Base-by-base conservation (phyloP, 2,329 filamentous ascomycete species). In the Falciphora oryzae region DNA sequence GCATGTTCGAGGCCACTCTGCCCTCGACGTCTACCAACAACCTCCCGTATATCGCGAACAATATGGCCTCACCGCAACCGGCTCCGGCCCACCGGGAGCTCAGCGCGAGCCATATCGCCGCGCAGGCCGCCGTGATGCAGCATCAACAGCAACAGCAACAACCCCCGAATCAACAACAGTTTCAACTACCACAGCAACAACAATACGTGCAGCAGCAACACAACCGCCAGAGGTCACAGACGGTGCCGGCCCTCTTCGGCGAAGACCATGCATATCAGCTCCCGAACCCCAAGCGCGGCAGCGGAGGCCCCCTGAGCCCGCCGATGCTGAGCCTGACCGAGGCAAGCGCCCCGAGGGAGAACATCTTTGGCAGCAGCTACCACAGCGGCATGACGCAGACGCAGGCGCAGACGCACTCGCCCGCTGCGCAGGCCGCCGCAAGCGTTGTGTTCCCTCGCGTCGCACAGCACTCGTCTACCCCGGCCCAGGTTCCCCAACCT, bases 51-150 rank as follows among this genome's bases (percentile, higher is more conserved):
- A 72, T 82, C 66, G 62, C 56, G 3, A 75, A 77, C 73, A 75
- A 78, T 73, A 77, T 82, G 75, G 76, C 67, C 64, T 50, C 70
- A 66, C 61, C 70, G 70, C 62, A 58, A 11, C 18, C 71, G 71
- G 57, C 73, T 58, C 68, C 75, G 16, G 68, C 67, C 53, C 71
- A 69, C 53, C 73, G 74, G 53, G 74, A 79, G 31, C 75, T 85
- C 67, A 82, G 83, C 1, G 86, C 90, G n/a, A 92, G 89, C 75
- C 89, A 92, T 74, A 92, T 93, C 68, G 91, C 91, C 56, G 90
- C 90, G 25, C 90, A 93, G 75, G 87, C 90, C 13, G 91, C 91
- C 64, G 87, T 90, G 71, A 87, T 91, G 78, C 85, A 85, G 44
- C 84, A 88, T 71, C 81, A 85, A 71, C 79, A 80, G 58, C 85